phyloP scores from a whole-genome alignment of 2,329 filamentous ascomycete genomes.

The Clathrospora elynae region DNA sequence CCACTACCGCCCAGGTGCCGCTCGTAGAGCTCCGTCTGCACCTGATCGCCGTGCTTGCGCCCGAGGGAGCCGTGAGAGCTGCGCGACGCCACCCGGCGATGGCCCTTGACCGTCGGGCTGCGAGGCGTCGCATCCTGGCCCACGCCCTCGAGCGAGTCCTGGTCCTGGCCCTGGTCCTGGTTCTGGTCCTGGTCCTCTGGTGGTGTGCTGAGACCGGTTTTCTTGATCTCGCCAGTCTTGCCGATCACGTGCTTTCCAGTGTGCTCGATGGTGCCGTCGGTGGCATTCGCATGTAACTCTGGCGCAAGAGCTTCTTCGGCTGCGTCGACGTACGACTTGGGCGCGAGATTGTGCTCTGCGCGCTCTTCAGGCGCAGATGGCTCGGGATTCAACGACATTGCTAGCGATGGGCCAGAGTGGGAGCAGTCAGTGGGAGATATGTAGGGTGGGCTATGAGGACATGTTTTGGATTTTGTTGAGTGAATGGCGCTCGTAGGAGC shows the following conservation, averaged over 20 bases:
- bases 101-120: slow-evolving; percentile 37
- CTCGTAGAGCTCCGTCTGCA: slow-evolving; percentile 49
- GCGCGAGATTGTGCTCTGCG: slow-evolving; percentile 45
- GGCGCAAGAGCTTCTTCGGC: slow-evolving; percentile 42
- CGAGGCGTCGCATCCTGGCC: slow-evolving; percentile 42
- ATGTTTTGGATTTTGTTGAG: slow-evolving; percentile 27
- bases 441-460: slow-evolving; percentile 2
- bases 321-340: slow-evolving; percentile 54
- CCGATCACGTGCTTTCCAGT: slow-evolving; percentile 7
- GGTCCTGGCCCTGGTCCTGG: no score
- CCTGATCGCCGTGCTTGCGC: slow-evolving; percentile 35
- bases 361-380: slow-evolving; percentile 50
- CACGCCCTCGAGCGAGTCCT: slow-evolving; percentile 35
- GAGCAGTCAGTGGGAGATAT: slow-evolving; percentile 5
- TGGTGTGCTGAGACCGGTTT: slow-evolving; percentile 21
- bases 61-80: slow-evolving; percentile 40
- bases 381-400: slow-evolving; percentile 51
- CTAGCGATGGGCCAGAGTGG: slow-evolving; percentile 12
- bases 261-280: slow-evolving; percentile 21
- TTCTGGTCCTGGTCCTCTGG: no score
- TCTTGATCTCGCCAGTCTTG: slow-evolving; percentile 16
- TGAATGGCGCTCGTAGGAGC: slow-evolving; percentile 25
- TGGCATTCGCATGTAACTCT: slow-evolving; percentile 30
- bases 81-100: slow-evolving; percentile 38
- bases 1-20: slow-evolving; percentile 53